These are phyloP conservation scores for Solanum chacoense DNA, from an alignment of 305 asterid species.

Conservation along the genomic window DNA sequence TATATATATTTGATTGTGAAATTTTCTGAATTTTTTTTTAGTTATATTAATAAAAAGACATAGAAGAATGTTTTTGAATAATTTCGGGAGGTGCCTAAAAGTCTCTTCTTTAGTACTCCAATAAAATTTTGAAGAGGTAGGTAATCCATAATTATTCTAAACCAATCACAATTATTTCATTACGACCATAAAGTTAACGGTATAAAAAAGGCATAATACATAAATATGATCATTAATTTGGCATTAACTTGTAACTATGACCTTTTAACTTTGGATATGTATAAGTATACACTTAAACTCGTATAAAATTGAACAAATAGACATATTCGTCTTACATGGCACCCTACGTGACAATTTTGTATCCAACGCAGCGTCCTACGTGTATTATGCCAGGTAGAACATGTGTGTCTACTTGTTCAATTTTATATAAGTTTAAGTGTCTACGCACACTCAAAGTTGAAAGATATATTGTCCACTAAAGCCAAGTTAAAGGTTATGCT, in stretches of 20 bases:
- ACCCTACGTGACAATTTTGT: background rate
- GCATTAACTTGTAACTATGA: background rate
- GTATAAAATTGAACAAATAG: no score
- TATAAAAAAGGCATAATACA: no score
- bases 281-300: no score
- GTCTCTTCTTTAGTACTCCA: background rate
- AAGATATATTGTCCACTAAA: no score
- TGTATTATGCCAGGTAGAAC: background rate
- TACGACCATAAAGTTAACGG: background rate
- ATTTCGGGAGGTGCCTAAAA: background rate
- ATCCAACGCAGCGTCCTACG: background rate
- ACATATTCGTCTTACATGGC: background rate
- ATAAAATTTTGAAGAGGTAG: background rate
- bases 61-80: background rate
- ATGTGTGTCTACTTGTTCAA: no score
- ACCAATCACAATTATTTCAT: background rate
- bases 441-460: no score
- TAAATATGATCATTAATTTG: no score
- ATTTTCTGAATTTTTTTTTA: background rate
- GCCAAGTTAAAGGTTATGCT: no score
- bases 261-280: rapidly evolving
- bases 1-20: background rate
- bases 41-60: background rate
- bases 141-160: background rate
- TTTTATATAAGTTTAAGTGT: no score